These are phyloP conservation scores for Sporothrix schenckii DNA, from an alignment of 2,329 filamentous ascomycete species.

Conservation along the genomic window DNA sequence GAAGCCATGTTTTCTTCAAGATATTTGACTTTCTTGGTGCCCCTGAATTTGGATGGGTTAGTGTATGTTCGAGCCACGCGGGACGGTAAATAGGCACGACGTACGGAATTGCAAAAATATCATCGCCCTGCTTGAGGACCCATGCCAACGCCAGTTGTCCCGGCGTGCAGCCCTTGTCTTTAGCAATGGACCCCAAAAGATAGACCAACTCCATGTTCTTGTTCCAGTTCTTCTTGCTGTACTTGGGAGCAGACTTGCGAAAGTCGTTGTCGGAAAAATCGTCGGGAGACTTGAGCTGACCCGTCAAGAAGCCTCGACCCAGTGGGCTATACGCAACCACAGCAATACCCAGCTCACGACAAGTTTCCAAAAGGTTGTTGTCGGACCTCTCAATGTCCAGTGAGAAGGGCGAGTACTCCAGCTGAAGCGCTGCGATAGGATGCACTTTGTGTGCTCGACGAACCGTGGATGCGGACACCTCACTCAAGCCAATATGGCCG, in stretches of 20 bases:
- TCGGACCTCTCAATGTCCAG: conserved; percentile 61
- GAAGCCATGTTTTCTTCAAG: conserved; percentile 4
- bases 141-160: conserved; percentile 22
- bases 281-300: conserved; percentile 38
- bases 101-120: conserved; percentile 22
- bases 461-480: conserved; percentile 53
- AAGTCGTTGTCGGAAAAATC: conserved; percentile 25
- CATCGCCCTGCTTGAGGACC: conserved; percentile 24
- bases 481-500: conserved; percentile 58
- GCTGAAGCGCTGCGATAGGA: conserved; percentile 56
- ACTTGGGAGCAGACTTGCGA: conserved; percentile 14
- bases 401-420: conserved; percentile 58
- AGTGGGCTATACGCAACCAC: conserved; percentile 48
- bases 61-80: background rate
- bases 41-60: background rate
- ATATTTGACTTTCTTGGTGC: conserved; percentile 17
- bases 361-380: conserved; percentile 48
- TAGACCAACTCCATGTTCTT: conserved; percentile 19
- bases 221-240: conserved; percentile 23
- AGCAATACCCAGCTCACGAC: conserved; percentile 50
- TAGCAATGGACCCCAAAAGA: background rate
- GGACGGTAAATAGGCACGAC: background rate
- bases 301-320: conserved; percentile 49
- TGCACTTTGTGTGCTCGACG: conserved; percentile 54
- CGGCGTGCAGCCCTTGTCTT: conserved; percentile 16